phyloP scores from a whole-genome alignment of 2,329 filamentous ascomycete genomes.

The Venturia asperata region DNA sequence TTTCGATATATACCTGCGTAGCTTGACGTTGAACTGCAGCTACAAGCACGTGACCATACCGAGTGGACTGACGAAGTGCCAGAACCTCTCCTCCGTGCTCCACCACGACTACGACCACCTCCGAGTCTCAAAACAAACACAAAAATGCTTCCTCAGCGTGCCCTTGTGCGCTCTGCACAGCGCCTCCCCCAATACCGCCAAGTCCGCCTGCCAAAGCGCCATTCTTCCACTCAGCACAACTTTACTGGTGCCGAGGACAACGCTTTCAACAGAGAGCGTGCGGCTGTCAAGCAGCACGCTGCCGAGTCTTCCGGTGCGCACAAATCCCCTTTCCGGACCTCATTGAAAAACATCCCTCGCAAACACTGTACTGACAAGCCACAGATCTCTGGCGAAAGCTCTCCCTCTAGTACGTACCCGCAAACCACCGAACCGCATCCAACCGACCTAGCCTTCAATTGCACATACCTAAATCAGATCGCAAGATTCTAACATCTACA shows the following conservation, averaged over 20 bases:
- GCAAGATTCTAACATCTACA: conserved; percentile 34
- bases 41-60: not conserved
- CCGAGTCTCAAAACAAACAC: not conserved
- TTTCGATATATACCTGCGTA: not conserved
- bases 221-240: conserved; percentile 55
- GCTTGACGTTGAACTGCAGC: not conserved
- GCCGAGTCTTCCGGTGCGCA: conserved; percentile 69
- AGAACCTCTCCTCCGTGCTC: not conserved
- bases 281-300: conserved; percentile 86
- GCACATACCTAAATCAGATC: not conserved
- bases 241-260: conserved; percentile 66
- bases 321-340: not conserved
- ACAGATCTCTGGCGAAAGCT: conserved; percentile 93
- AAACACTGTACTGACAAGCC: not conserved
- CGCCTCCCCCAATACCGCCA: conserved; percentile 29
- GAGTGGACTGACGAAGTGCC: not conserved
- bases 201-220: conserved; percentile 57
- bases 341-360: not conserved
- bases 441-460: conserved; percentile 1
- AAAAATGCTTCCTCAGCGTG: conserved; percentile 59
- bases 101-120: not conserved
- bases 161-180: conserved; percentile 44
- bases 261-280: conserved; percentile 86
- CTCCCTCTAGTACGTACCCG: conserved; percentile 74
- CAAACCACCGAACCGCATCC: conserved; percentile 14